Base-by-base conservation (phyloP, 2,329 filamentous ascomycete genomes). In the Trichoderma asperellum region DNA sequence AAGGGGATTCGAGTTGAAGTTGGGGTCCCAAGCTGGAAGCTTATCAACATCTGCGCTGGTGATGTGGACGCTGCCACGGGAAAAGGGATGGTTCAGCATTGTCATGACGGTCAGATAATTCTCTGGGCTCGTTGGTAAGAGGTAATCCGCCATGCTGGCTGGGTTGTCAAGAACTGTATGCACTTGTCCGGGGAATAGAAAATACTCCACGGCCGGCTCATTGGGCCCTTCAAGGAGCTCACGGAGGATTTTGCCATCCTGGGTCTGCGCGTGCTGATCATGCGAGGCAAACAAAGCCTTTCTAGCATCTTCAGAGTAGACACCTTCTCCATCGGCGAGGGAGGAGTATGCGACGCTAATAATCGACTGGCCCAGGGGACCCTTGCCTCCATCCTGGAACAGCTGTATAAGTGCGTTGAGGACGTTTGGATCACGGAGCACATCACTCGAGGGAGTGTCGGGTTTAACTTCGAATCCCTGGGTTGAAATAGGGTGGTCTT, bases 1-100 rank as follows among this genome's bases (percentile, higher is more conserved):
- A 32, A 88, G 81, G 5, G 86, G 83, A 71, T 88, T 78, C 6
- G 82, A 82, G 73, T 60, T 60, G 55, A 69, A 73, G 11, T 67
- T 60, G 11, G 72, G 71, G 43, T 73, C 61, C 60, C 72, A 72
- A 27, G 83, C 79, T 0, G 85, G 83, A 32, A 80, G 76, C 4
- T 82, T 80, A 14, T 75, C 74, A 12, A 81, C 76, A 56, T 84
- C 80, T 1, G 79, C 62, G 6, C 80, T 80, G 16, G 78, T 78
- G 70, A 90, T 86, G 77, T 90, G 89, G 69, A 89, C 83, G 52
- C 81, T 81, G 8, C 88, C 88, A 0, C 88, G 83, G 2, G 85
- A 87, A 73, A 87, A 85, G 0, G 88, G 88, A 70, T 90, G 88
- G 49, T 85, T 85, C 37, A 88, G 85, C 72, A 87, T 86, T 1